Conservation (phyloP, 306 rosid genomes). For the Castanea crenata region DNA sequence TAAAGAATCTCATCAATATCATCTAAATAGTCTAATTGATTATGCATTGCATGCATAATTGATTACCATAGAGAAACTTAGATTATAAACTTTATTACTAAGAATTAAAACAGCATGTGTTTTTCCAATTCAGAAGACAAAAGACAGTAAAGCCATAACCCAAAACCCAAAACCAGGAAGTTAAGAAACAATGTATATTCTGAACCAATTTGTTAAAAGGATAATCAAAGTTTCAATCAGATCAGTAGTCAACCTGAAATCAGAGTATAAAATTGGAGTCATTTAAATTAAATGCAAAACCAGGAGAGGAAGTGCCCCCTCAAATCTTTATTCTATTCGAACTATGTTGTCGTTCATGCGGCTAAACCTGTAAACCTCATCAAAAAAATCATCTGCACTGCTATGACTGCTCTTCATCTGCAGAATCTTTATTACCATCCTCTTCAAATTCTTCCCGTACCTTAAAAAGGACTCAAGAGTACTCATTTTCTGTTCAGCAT, state of each 20-base stretch:
- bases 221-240: slow-evolving; percentile 8
- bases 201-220: slow-evolving; percentile 8
- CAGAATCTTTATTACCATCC: slow-evolving; percentile 77
- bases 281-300: slow-evolving; percentile 8
- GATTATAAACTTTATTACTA: no score
- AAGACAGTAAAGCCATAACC: slow-evolving; percentile 14
- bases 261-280: slow-evolving; percentile 24
- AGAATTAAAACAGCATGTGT: no score
- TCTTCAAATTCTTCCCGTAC: slow-evolving; percentile 66
- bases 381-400: slow-evolving; percentile 92
- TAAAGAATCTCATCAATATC: not conserved
- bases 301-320: not conserved
- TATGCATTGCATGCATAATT: no score
- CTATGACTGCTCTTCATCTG: slow-evolving; percentile 90
- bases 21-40: not conserved
- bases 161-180: not conserved
- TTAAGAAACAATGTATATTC: not conserved
- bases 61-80: no score
- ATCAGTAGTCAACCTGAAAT: slow-evolving; percentile 34
- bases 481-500: slow-evolving; percentile 92
- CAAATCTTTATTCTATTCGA: slow-evolving; percentile 59
- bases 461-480: slow-evolving; percentile 81
- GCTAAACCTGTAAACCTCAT: slow-evolving; percentile 79
- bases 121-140: not conserved
- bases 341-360: slow-evolving; percentile 56